A percentile compares a stretch with the other conserved stretches of the same genome.
These are phyloP conservation scores for Panaeolus papilionaceus DNA, from an alignment of 768 basidiomycete species.

Conservation along the genomic window DNA sequence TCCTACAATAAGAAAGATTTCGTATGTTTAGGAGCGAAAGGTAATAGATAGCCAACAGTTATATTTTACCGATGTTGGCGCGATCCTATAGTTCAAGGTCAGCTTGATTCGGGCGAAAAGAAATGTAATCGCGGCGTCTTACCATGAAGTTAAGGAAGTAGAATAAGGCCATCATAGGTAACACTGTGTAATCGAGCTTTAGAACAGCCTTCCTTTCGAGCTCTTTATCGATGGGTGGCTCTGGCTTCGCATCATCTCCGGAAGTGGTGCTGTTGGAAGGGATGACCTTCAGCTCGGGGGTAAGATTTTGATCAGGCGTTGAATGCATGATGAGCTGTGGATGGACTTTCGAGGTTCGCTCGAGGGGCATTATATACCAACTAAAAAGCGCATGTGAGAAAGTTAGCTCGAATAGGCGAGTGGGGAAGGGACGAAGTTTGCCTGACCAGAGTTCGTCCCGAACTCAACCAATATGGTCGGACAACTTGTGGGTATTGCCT, in stretches of 20 bases:
- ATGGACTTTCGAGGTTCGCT: neutral
- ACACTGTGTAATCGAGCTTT: constrained; percentile 38
- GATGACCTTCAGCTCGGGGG: constrained; percentile 7
- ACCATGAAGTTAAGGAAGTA: constrained; percentile 46
- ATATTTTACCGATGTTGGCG: constrained; percentile 38
- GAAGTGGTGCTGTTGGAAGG: constrained; percentile 5
- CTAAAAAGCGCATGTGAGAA: neutral
- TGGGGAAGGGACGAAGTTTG: neutral
- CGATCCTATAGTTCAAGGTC: constrained; percentile 34
- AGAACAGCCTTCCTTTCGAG: constrained; percentile 25
- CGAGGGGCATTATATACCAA: neutral
- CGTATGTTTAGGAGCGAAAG: neutral
- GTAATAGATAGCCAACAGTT: too few relatives aligned
- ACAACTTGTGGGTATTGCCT: constrained; percentile 1
- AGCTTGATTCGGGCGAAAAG: constrained; percentile 6
- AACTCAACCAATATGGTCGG: neutral
- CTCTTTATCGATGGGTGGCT: neutral
- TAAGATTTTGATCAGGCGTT: neutral
- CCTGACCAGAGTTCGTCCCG: constrained; percentile 12
- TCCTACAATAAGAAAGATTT: constrained; percentile 27
- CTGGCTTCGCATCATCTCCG: neutral
- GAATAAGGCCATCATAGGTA: constrained; percentile 46
- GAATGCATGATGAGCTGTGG: constrained; percentile 7
- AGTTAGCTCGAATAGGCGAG: neutral
- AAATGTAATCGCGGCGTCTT: constrained; percentile 16